A percentile compares a stretch with the other conserved stretches of the same genome.
These are phyloP conservation scores for Globisporangium spinosum DNA, from an alignment of 352 stramenopile genomes.

Conservation along the genomic window DNA sequence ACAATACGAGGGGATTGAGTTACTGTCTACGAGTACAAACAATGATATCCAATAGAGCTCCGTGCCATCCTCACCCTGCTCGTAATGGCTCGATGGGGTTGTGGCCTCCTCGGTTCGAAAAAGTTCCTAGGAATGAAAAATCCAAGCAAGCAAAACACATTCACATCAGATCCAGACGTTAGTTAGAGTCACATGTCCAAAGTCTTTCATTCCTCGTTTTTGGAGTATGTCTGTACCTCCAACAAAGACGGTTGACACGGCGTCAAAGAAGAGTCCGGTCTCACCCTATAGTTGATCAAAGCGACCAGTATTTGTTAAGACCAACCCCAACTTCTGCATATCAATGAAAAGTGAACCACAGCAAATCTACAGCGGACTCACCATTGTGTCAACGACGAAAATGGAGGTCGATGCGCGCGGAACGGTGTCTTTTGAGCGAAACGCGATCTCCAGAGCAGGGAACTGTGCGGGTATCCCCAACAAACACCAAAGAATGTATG, in stretches of 20 bases:
- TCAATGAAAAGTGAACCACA: too few species aligned
- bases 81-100: conserved; percentile 74
- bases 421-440: conserved; percentile 32
- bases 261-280: conserved; percentile 49
- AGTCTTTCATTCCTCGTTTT: too few species aligned
- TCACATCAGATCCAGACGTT: too few species aligned
- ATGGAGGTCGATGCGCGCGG: conserved; percentile 29
- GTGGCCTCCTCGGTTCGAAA: conserved; percentile 58
- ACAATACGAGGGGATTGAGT: not conserved
- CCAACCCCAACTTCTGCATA: too few species aligned
- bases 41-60: too few species aligned
- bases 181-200: too few species aligned
- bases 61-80: conserved; percentile 30
- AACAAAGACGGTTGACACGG: conserved; percentile 51
- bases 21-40: too few species aligned
- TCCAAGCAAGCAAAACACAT: too few species aligned
- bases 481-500: too few species aligned
- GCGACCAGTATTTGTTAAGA: not conserved
- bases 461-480: conserved; percentile 21
- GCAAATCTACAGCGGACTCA: conserved; percentile 17
- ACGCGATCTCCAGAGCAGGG: conserved; percentile 31
- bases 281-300: conserved; percentile 36
- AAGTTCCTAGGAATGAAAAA: conserved; percentile 28
- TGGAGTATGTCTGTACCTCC: conserved; percentile 25
- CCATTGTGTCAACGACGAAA: conserved; percentile 72